Conservation (phyloP, 2,329 filamentous ascomycete genomes). For the Talaromyces sp. region DNA sequence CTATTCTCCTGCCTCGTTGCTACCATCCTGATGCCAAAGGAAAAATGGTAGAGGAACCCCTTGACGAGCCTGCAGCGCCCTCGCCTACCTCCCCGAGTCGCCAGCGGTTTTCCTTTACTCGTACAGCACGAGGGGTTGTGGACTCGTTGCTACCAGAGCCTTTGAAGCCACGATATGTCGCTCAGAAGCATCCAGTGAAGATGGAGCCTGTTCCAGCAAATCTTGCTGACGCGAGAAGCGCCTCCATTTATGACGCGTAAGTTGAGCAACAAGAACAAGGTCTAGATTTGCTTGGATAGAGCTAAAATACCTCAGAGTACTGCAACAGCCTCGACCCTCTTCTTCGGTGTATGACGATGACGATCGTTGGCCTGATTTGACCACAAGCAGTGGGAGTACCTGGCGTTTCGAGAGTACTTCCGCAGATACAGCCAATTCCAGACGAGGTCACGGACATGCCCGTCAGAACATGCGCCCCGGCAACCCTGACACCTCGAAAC, state of each 20-base stretch:
- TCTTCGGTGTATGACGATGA: constrained; percentile 15
- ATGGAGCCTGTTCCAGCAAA: constrained; percentile 1
- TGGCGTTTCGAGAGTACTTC: constrained; percentile 9
- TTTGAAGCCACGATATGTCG: constrained; percentile 6
- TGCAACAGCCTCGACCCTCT: constrained; percentile 6
- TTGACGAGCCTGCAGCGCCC: not conserved
- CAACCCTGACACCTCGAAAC: not conserved
- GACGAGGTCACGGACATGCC: not conserved
- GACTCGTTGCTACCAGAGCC: constrained; percentile 16
- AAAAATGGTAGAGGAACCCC: not conserved
- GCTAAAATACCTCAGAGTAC: not conserved
- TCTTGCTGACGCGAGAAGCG: constrained; percentile 4
- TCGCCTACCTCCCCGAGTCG: not conserved
- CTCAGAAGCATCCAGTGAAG: not conserved
- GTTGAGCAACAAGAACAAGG: not conserved
- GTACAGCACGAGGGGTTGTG: constrained; percentile 12
- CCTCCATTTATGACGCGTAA: constrained; percentile 7
- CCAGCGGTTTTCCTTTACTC: constrained; percentile 12
- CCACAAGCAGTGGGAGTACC: constrained; percentile 11
- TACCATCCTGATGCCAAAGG: constrained; percentile 8
- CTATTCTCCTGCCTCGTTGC: constrained; percentile 8
- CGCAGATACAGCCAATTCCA: not conserved
- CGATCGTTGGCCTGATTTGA: constrained; percentile 13
- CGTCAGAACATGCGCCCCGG: constrained; percentile 1
- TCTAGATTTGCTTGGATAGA: not conserved